Base-by-base conservation (phyloP, 768 basidiomycete species). In the Lactarius pseudohatsudake region DNA sequence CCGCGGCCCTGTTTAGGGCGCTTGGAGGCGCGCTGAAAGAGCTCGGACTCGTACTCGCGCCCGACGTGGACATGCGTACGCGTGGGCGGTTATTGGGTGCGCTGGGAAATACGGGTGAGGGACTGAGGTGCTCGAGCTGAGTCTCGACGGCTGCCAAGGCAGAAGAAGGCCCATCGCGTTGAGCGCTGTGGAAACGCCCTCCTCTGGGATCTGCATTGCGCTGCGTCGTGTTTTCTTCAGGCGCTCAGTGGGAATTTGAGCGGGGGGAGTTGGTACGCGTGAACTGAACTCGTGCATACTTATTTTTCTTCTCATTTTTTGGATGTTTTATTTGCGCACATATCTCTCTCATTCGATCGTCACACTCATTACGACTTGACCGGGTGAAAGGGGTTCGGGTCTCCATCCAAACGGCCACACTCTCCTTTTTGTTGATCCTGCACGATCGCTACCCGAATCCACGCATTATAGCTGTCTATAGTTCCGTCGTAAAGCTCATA, bases 31-130 rank as follows among this genome's bases (percentile, higher is more conserved):
- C 58, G 13, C 59, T 71, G 18, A 63, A 74, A 22, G 61, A 69
- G 11, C 64, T 64, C 34, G 54, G 71, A 18, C 57, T 67, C 6
- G 66, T 67, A 0, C 65, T 77, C 30, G 64, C 65, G 15, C 62
- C 71, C 6, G 62, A 62, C 3, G 67, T 77, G 55, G 77, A 78
- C 62, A 69, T 68, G 54, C 72, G 77, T 40, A 77, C 77, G 20
- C 64, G 75, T 1, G 76, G 75, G 63, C 72, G 74, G 60, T 62
- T 78, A 53, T 54, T 77, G 47, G 71, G 74, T 62, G 72, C 77
- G 9, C 67, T 72, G 18, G 76, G 74, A 8, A 72, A 72, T 32
- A 73, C 75, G 7, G 74, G 74, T 18, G 69, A 32, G 34, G 64
- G 65, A 18, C 36, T 77, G 5, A 76, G 64, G 54, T 55, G 43